These are phyloP conservation scores for Rhynchosporium agropyri DNA, from an alignment of 2,329 filamentous ascomycete genomes.

Conservation along the genomic window DNA sequence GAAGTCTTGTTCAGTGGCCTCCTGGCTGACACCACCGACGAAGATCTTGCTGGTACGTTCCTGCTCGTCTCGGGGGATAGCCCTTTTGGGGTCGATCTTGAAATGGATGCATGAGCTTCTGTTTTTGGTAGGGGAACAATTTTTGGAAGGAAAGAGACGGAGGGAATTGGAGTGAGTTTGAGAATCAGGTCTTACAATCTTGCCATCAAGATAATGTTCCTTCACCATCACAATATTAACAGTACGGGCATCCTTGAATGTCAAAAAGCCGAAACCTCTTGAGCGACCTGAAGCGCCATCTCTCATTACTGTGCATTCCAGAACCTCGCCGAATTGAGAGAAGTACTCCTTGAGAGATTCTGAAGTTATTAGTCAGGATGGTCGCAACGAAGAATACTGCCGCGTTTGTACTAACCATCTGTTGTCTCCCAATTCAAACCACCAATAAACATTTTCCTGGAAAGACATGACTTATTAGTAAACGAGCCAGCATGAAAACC, in stretches of 20 bases:
- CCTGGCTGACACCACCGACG: constrained; percentile 95
- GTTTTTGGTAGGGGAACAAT: constrained; percentile 36
- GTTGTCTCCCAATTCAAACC: constrained; percentile 99
- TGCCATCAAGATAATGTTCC: constrained; percentile 96
- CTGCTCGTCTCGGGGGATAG: constrained; percentile 96
- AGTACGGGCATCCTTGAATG: constrained; percentile 95
- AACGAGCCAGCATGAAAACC: constrained; percentile 19
- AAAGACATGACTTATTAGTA: constrained; percentile 39
- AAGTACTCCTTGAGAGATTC: constrained; percentile 98
- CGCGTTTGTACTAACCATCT: constrained; percentile 69
- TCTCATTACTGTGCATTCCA: constrained; percentile 99
- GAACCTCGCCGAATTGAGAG: constrained; percentile 94
- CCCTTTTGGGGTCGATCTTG: constrained; percentile 92
- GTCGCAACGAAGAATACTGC: background rate
- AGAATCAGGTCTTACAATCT: constrained; percentile 73
- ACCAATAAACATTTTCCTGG: constrained; percentile 99
- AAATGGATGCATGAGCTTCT: constrained; percentile 29
- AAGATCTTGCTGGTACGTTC: constrained; percentile 99
- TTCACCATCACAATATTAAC: constrained; percentile 99
- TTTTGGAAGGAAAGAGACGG: constrained; percentile 23
- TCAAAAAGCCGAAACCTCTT: constrained; percentile 94
- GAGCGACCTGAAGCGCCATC: constrained; percentile 93
- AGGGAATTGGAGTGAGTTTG: constrained; percentile 28
- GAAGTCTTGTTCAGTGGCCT: constrained; percentile 95
- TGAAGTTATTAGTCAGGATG: constrained; percentile 46